phyloP scores from a whole-genome alignment of 2,329 filamentous ascomycete species.

The Drechslerella coelobrocha region DNA sequence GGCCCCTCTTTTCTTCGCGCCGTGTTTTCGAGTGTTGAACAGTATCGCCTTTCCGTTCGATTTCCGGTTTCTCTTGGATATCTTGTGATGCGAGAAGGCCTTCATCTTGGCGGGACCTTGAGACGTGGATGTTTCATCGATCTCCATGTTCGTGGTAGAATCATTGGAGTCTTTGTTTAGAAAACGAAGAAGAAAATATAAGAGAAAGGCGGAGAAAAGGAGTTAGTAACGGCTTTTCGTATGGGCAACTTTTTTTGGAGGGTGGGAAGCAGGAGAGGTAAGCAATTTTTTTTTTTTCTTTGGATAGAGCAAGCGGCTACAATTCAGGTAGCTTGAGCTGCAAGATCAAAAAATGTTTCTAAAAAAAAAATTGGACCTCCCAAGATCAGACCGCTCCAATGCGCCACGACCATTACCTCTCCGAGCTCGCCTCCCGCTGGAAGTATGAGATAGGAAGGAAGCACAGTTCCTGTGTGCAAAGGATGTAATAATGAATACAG shows the following conservation, averaged over 20 bases:
- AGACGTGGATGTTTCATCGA: slow-evolving; percentile 40
- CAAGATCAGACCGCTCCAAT: slow-evolving; percentile 47
- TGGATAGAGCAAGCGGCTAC: slow-evolving; percentile 49
- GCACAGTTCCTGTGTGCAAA: slow-evolving; percentile 47
- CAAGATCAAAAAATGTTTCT: slow-evolving; percentile 41
- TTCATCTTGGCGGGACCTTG: slow-evolving; percentile 30
- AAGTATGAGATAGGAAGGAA: slow-evolving; percentile 39
- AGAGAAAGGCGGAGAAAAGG: slow-evolving; percentile 39
- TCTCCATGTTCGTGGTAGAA: slow-evolving; percentile 43
- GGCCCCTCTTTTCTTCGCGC: slow-evolving; percentile 22
- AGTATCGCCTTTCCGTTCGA: slow-evolving; percentile 43
- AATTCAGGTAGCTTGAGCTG: slow-evolving; percentile 49
- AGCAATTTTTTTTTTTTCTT: slow-evolving; percentile 20
- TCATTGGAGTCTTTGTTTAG: slow-evolving; percentile 35
- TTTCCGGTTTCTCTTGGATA: slow-evolving; percentile 40
- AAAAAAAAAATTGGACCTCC: slow-evolving; percentile 20
- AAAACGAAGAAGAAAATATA: slow-evolving; percentile 50
- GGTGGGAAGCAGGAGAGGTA: slow-evolving; percentile 41
- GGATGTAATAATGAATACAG: slow-evolving; percentile 18
- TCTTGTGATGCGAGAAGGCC: slow-evolving; percentile 23
- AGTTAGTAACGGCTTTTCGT: slow-evolving; percentile 49
- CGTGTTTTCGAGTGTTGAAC: slow-evolving; percentile 41
- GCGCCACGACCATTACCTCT: slow-evolving; percentile 49
- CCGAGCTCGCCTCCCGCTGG: slow-evolving; percentile 31
- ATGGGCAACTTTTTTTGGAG: slow-evolving; percentile 39